phyloP scores from a whole-genome alignment of 495 filamentous ascomycete genomes.

The Barbatosphaeria neglecta region DNA sequence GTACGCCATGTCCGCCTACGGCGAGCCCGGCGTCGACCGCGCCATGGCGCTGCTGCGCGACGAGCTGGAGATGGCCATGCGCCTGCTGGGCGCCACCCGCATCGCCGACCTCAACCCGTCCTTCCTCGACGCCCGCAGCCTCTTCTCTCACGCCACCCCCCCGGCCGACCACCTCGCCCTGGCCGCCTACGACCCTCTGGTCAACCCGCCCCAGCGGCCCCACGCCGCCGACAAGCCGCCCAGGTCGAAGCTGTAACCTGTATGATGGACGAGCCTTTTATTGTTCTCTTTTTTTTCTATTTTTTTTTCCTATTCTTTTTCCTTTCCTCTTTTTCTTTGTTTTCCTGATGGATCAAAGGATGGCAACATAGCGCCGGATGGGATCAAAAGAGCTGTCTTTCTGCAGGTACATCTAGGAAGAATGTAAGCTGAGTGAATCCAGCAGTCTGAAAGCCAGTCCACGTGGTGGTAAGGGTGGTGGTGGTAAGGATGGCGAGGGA shows the following conservation, averaged over 20 bases:
- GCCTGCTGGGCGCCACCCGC: conserved; percentile 66
- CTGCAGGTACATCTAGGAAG: too few relatives aligned
- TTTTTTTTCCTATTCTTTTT: too few relatives aligned
- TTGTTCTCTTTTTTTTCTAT: too few relatives aligned
- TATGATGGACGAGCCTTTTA: too few relatives aligned
- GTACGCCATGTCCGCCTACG: conserved; percentile 93
- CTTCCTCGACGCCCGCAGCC: conserved; percentile 63
- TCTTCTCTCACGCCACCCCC: conserved; percentile 56
- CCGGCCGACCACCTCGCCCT: conserved; percentile 54
- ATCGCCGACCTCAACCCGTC: conserved; percentile 68
- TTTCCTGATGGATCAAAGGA: too few relatives aligned
- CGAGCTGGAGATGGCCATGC: conserved; percentile 99
- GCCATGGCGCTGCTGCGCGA: conserved; percentile 94
- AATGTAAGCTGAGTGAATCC: too few relatives aligned
- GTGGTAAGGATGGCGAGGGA: too few relatives aligned
- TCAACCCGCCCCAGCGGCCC: conserved; percentile 24
- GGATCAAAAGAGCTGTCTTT: too few relatives aligned
- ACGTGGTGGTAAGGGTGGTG: too few relatives aligned
- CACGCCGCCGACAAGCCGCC: conserved; percentile 8
- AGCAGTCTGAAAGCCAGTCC: too few relatives aligned
- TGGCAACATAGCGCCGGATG: too few relatives aligned
- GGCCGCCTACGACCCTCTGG: conserved; percentile 31
- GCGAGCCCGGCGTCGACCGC: conserved; percentile 71
- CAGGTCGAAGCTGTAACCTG: conserved; percentile 20
- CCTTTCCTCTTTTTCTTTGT: too few relatives aligned